These are phyloP conservation scores for Calonectria fujianensis DNA, from an alignment of 2,329 filamentous ascomycete genomes.

Conservation along the genomic window DNA sequence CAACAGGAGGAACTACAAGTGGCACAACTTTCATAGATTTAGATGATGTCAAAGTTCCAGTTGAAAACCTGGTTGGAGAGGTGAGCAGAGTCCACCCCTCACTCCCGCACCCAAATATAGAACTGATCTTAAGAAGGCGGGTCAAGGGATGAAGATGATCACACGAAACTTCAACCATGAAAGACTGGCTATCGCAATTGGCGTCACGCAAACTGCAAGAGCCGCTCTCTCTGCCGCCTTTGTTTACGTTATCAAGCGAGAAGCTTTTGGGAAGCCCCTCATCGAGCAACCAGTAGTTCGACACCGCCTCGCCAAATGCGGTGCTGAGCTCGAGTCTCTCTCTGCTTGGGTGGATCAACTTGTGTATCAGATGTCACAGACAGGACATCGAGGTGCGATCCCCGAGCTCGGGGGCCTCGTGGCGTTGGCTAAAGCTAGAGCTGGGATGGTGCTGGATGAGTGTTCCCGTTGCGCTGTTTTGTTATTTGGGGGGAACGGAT, in stretches of 20 bases:
- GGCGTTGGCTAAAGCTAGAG: constrained; percentile 82
- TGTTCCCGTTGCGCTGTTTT: constrained; percentile 81
- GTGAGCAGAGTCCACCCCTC: not conserved
- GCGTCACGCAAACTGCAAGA: constrained; percentile 75
- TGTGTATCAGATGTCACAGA: constrained; percentile 79
- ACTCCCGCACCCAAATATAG: not conserved
- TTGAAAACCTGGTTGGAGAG: constrained; percentile 79
- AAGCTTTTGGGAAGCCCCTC: constrained; percentile 68
- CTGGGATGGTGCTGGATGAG: constrained; percentile 82
- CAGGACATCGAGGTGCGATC: constrained; percentile 76
- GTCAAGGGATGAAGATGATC: constrained; percentile 82
- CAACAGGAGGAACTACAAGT: constrained; percentile 77
- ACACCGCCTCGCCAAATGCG: constrained; percentile 82
- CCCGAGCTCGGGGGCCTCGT: constrained; percentile 81
- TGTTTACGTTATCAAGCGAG: constrained; percentile 61
- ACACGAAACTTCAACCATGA: constrained; percentile 90
- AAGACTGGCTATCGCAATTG: constrained; percentile 79
- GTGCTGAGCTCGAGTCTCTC: constrained; percentile 80
- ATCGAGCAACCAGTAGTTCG: constrained; percentile 86
- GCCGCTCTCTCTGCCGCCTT: constrained; percentile 61
- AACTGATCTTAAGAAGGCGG: constrained; percentile 66
- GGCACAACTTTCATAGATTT: constrained; percentile 86
- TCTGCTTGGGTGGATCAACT: constrained; percentile 85
- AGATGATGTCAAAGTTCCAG: constrained; percentile 83
- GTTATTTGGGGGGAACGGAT: constrained; percentile 84